A percentile compares a stretch with the other conserved stretches of the same genome.
Conservation (phyloP, 805 yeast species). For the Zygosaccharomyces rouxii region DNA sequence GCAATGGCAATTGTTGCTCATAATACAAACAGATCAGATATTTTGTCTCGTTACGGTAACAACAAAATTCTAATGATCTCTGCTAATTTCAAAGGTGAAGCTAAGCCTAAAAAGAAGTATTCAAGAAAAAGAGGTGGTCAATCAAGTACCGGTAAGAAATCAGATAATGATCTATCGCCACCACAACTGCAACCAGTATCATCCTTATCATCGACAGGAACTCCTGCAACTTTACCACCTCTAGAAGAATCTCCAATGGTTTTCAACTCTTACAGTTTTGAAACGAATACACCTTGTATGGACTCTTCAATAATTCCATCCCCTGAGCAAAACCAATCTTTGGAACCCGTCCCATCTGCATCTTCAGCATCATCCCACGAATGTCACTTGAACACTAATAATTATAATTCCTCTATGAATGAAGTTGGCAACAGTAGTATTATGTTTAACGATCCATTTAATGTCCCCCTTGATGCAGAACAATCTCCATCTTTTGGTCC, state of each 20-base stretch:
- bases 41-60: conserved; percentile 26
- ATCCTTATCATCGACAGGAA: not conserved
- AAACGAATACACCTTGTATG: not conserved
- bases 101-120: conserved; percentile 12
- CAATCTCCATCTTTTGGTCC: conserved; percentile 15
- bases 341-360: conserved; percentile 23
- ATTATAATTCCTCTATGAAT: not conserved
- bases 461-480: conserved; percentile 23
- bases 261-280: conserved; percentile 9
- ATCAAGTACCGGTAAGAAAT: not conserved
- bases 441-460: conserved; percentile 15
- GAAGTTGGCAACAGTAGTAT: not conserved
- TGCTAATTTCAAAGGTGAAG: conserved; percentile 21
- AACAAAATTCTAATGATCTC: conserved; percentile 30
- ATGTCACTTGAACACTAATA: not conserved
- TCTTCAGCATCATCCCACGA: conserved; percentile 26
- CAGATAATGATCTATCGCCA: not conserved
- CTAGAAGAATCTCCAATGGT: conserved; percentile 16
- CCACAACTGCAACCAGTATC: not conserved
- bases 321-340: conserved; percentile 19
- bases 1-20: conserved; percentile 34
- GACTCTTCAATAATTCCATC: conserved; percentile 18
- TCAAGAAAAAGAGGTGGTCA: not conserved
- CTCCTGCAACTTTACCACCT: conserved; percentile 9
- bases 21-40: conserved; percentile 20